Conservation (phyloP, 345 rosid species). For the Noccaea caerulescens region DNA sequence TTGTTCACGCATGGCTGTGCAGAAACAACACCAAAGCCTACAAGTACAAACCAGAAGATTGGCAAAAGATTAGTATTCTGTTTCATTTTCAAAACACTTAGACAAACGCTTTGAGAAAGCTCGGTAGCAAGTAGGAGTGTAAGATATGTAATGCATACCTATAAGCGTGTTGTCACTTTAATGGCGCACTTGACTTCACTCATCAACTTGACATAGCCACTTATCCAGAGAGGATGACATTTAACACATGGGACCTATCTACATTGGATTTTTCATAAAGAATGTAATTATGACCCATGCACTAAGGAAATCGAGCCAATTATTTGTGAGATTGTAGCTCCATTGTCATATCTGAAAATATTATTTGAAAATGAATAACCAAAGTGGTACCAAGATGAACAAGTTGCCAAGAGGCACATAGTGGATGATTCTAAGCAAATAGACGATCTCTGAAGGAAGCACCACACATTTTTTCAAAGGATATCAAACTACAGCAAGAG, state of each 20-base stretch:
- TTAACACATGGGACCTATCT: background rate
- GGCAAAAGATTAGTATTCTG: background rate
- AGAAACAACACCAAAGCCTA: slow-evolving; percentile 20
- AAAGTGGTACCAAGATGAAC: background rate
- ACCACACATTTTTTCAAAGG: background rate
- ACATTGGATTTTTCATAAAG: background rate
- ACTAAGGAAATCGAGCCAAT: background rate
- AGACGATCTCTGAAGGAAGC: background rate
- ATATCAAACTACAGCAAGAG: too few species aligned
- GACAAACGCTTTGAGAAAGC: background rate
- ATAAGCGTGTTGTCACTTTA: background rate
- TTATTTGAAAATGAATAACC: background rate
- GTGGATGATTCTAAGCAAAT: background rate
- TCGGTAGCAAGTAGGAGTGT: background rate
- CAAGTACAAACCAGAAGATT: slow-evolving; percentile 9
- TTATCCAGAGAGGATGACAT: background rate
- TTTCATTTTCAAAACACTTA: slow-evolving; percentile 14
- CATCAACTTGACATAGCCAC: background rate
- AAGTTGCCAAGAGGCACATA: background rate
- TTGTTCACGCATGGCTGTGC: slow-evolving; percentile 2
- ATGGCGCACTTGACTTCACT: background rate
- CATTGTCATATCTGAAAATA: too few species aligned
- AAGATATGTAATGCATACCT: background rate
- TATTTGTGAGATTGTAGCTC: background rate
- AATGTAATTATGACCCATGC: background rate